A percentile compares a stretch with the other conserved stretches of the same genome.
Conservation (phyloP, 2,329 filamentous ascomycete species). For the Pestalotiopsis sp. region DNA sequence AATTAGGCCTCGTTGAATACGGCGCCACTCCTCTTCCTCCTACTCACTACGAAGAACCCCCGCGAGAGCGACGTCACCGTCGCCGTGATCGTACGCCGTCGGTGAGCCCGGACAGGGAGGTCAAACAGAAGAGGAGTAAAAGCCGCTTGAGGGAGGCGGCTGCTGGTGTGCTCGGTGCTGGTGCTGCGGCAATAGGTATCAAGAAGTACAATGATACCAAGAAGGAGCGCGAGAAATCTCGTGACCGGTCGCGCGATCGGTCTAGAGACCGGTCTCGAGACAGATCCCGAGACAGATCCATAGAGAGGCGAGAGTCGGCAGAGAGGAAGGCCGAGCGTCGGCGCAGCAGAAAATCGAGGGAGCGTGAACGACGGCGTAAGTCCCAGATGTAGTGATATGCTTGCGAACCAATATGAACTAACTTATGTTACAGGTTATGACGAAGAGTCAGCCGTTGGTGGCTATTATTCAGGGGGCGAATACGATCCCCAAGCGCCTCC, state of each 20-base stretch:
- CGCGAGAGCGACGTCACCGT: conserved; percentile 45
- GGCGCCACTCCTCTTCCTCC: conserved; percentile 59
- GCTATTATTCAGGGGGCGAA: conserved; percentile 22
- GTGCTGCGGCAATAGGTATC: conserved; percentile 64
- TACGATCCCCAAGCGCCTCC: conserved; percentile 26
- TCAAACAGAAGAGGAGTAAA: conserved; percentile 53
- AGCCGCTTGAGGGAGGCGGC: conserved; percentile 60
- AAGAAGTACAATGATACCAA: conserved; percentile 60
- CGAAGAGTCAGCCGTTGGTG: conserved; percentile 27
- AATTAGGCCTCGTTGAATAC: conserved; percentile 71
- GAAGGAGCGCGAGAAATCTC: conserved; percentile 41
- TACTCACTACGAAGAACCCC: conserved; percentile 51
- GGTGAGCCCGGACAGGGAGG: conserved; percentile 35
- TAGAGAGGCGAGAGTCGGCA: conserved; percentile 33
- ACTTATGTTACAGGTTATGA: conserved; percentile 29
- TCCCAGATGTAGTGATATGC: not conserved
- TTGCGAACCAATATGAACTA: not conserved
- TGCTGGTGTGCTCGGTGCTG: conserved; percentile 56
- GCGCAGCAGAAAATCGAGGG: conserved; percentile 36
- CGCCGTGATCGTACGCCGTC: conserved; percentile 36
- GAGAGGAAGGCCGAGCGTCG: conserved; percentile 28
- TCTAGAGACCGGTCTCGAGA: conserved; percentile 33
- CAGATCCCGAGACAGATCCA: conserved; percentile 35
- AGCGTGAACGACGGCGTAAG: conserved; percentile 38
- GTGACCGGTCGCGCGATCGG: conserved; percentile 28